Percentiles rank a stretch among this genome's conserved stretches.
Evolutionary conservation across 2,329 filamentous ascomycete species (phyloP).

Genomic region (Aspergillus quadricinctus): DNA sequence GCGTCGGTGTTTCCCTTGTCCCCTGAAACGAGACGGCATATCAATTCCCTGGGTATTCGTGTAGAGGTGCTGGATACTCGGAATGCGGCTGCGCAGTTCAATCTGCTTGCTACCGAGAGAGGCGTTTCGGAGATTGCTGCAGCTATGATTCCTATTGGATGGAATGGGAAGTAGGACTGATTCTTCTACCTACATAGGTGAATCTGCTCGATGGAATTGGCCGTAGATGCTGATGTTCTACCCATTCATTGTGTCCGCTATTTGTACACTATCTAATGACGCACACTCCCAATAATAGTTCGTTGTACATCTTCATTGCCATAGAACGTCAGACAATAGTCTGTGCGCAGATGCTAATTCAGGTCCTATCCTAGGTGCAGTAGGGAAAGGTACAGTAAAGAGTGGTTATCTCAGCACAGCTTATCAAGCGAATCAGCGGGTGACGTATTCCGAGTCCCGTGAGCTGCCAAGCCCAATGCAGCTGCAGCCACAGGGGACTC

Average conservation of each 20-base stretch:
- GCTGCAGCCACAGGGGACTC: not conserved
- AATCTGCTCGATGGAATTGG: not conserved
- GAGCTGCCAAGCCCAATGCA: conserved; percentile 7
- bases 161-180: conserved; percentile 49
- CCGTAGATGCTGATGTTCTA: conserved; percentile 6
- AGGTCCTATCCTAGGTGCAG: not conserved
- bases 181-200: not conserved
- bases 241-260: not conserved
- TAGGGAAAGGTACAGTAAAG: not conserved
- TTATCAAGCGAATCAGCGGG: not conserved
- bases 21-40: conserved; percentile 64
- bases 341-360: not conserved
- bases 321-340: not conserved
- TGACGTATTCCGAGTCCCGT: conserved; percentile 35
- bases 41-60: conserved; percentile 75
- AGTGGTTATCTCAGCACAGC: not conserved
- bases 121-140: conserved; percentile 82
- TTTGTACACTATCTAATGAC: not conserved
- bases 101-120: conserved; percentile 88
- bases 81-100: conserved; percentile 93
- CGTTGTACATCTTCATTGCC: not conserved
- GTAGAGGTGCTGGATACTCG: conserved; percentile 87
- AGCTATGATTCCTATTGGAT: conserved; percentile 80
- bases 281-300: not conserved
- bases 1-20: conserved; percentile 70